Evolutionary conservation across 768 basidiomycete species (phyloP).

Genomic region (Trametes maxima): DNA sequence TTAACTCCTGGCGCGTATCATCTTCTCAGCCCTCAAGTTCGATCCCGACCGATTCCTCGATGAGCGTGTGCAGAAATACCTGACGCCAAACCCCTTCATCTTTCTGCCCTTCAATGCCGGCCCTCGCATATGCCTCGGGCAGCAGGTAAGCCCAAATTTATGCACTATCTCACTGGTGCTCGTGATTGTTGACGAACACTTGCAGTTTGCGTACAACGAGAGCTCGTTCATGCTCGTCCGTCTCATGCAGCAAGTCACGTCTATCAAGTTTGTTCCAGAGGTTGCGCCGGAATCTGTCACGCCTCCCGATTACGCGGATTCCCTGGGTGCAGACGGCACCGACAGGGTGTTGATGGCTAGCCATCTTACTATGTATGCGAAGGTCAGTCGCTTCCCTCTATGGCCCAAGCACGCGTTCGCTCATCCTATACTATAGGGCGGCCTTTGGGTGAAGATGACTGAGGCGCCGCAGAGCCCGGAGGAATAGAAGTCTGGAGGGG

Average conservation of each 20-base stretch:
- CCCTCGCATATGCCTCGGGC: conserved; percentile 38
- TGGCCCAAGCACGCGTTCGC: not conserved
- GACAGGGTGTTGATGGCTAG: conserved; percentile 39
- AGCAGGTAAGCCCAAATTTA: conserved; percentile 32
- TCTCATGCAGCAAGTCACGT: conserved; percentile 51
- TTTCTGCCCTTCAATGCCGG: conserved; percentile 37
- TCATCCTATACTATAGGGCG: conserved; percentile 36
- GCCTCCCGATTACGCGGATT: conserved; percentile 25
- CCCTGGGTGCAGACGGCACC: conserved; percentile 24
- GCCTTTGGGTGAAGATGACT: conserved; percentile 49
- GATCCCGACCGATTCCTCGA: conserved; percentile 69
- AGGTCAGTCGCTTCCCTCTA: conserved; percentile 33
- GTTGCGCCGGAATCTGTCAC: conserved; percentile 28
- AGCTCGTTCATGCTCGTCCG: conserved; percentile 56
- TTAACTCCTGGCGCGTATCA: not conserved
- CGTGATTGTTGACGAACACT: too few relatives aligned
- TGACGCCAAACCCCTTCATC: conserved; percentile 63
- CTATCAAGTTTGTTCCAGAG: conserved; percentile 27
- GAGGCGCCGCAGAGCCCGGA: conserved; percentile 16
- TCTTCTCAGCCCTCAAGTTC: conserved; percentile 42
- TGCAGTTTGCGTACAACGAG: conserved; percentile 56
- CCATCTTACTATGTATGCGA: conserved; percentile 43
- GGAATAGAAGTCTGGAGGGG: not conserved
- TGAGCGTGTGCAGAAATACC: conserved; percentile 47
- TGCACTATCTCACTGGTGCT: not conserved